phyloP scores from a whole-genome alignment of 2,329 filamentous ascomycete species.

The Pseudocercospora ulei region DNA sequence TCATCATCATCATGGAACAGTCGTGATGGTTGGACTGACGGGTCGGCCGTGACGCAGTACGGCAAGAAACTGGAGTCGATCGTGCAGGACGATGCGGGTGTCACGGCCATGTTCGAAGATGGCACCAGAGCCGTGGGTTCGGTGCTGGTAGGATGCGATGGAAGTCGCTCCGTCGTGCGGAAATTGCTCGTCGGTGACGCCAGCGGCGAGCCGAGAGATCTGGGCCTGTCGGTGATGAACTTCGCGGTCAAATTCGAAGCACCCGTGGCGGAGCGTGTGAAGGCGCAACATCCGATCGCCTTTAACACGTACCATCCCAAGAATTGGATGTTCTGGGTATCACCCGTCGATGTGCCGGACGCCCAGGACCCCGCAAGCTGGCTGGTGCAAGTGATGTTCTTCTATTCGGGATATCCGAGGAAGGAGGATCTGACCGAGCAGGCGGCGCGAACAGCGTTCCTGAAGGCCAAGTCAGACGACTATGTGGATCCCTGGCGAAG shows the following conservation, averaged over 20 bases:
- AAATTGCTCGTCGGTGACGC: slow-evolving; percentile 15
- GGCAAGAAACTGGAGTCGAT: slow-evolving; percentile 14
- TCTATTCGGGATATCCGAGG: slow-evolving; percentile 9
- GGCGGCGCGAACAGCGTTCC: slow-evolving; percentile 11
- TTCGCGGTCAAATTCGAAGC: slow-evolving; percentile 13
- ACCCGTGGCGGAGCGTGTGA: slow-evolving; percentile 6
- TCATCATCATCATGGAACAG: slow-evolving; percentile 8
- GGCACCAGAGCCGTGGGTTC: slow-evolving; percentile 11
- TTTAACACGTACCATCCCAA: slow-evolving; percentile 15
- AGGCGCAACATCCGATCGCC: slow-evolving; percentile 14
- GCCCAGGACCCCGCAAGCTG: slow-evolving; percentile 10
- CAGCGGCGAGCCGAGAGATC: slow-evolving; percentile 3
- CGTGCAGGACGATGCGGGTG: slow-evolving; percentile 3
- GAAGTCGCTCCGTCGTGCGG: slow-evolving; percentile 16
- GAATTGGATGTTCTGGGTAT: slow-evolving; percentile 11
- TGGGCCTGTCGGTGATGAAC: slow-evolving; percentile 17
- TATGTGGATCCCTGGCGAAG: slow-evolving; percentile 18
- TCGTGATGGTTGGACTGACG: slow-evolving; percentile 3
- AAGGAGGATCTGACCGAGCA: slow-evolving; percentile 12
- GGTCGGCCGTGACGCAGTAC: slow-evolving; percentile 11
- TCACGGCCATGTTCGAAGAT: slow-evolving; percentile 20
- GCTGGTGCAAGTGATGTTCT: slow-evolving; percentile 15
- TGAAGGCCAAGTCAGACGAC: slow-evolving; percentile 12
- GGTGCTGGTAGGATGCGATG: slow-evolving; percentile 20
- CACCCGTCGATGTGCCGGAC: slow-evolving; percentile 9